phyloP scores from a whole-genome alignment of 176 grass and related monocot species.

The Aegilops tauschii region DNA sequence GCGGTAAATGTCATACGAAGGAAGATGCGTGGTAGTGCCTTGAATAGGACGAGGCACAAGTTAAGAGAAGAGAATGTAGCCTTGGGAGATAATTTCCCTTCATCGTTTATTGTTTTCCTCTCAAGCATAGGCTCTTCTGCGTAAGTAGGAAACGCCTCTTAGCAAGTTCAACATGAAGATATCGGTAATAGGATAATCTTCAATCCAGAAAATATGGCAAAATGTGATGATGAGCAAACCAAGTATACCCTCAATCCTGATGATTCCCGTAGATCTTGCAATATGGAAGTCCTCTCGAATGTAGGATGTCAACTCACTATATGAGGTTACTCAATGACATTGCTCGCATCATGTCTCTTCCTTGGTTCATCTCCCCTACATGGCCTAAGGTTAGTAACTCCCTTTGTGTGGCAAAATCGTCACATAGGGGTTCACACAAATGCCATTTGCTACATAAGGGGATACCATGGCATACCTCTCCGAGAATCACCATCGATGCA shows the following conservation, averaged over 20 bases:
- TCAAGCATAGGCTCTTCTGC: too few species aligned
- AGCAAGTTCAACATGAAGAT: neutral
- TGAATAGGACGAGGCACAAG: neutral
- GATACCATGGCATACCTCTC: neutral
- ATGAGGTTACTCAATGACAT: neutral
- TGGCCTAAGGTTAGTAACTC: neutral
- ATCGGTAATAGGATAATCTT: neutral
- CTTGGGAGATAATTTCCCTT: neutral
- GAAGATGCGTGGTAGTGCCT: neutral
- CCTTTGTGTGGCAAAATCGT: neutral
- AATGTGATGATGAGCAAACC: neutral
- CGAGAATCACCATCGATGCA: neutral
- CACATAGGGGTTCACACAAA: neutral
- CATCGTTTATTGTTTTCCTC: neutral
- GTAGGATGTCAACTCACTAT: neutral
- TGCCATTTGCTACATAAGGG: neutral
- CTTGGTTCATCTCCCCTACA: neutral
- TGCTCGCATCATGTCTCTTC: neutral
- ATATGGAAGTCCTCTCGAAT: neutral
- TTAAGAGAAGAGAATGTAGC: neutral
- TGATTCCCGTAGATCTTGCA: neutral
- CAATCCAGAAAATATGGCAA: neutral
- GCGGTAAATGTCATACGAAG: neutral
- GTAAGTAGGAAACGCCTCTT: neutral
- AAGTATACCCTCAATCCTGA: neutral